phyloP scores from a whole-genome alignment of 225 moss, liverwort and hornwort genomes.

The Pleurozium schreberi region DNA sequence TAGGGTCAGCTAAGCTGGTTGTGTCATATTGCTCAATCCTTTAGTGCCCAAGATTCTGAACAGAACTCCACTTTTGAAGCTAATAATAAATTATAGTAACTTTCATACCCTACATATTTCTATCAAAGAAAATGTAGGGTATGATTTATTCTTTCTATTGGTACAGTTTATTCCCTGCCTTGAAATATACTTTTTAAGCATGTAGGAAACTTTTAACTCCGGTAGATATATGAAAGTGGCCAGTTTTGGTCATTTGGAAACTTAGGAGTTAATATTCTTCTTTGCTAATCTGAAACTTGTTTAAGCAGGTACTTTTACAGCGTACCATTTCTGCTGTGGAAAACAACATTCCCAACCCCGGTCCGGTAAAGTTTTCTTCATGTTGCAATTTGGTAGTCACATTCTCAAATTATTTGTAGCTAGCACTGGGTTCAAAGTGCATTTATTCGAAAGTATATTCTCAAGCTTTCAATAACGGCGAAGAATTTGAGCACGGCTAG shows the following conservation, averaged over 20 bases:
- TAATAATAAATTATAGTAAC: neutral
- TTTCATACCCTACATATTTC: neutral
- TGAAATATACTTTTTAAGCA: too few relatives aligned
- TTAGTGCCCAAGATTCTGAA: neutral
- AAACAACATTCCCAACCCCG: conserved; percentile 48
- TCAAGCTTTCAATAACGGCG: neutral
- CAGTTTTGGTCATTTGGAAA: neutral
- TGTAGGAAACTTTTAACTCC: too few relatives aligned
- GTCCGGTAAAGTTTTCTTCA: conserved; percentile 33
- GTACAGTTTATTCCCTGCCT: neutral
- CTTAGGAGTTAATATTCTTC: neutral
- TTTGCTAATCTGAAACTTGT: neutral
- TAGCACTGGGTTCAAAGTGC: neutral
- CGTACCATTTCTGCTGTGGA: conserved; percentile 86
- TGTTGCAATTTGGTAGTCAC: neutral
- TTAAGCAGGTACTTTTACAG: conserved; percentile 83
- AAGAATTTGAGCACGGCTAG: neutral
- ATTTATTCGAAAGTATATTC: neutral
- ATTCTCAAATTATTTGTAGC: neutral
- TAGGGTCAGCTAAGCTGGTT: neutral
- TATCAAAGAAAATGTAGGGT: neutral
- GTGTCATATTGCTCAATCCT: neutral
- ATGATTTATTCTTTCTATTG: neutral
- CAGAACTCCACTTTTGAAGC: neutral
- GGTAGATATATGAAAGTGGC: neutral